Evolutionary conservation across 129 eudicot species (phyloP), one percentile per base, ranked within the genome.

Genomic region (Ambrosia trifida): DNA sequence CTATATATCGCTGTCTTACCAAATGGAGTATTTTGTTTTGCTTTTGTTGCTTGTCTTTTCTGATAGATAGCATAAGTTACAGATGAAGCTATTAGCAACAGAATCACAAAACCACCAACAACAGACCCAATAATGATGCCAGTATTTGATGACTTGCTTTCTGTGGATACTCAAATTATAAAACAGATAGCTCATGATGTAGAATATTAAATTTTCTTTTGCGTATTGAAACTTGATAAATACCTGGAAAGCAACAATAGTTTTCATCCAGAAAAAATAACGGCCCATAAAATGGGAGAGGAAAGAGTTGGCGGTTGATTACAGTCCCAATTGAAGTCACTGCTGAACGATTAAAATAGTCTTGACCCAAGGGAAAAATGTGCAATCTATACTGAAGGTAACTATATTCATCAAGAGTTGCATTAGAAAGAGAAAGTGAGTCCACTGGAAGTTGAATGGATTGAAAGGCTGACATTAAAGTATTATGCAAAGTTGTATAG

Each of bases 201-300:
- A 41, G 11, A 47, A 16, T 50, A 43, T 16, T 40, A 4, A 56
- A 38, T 5, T 62, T 5, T 46, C 2, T 40, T 46, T 58, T 2
- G 18, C 16, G 17, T 38, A 40, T 5, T n/a, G 0, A 36, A 46
- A 43, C 19, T 8, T 4, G 5, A 79, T 19, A 51, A 57, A 14
- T 80, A 95, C 99, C 99, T 84, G 83, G 67, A 66, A 84, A 83
- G 69, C 79, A 70, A 62, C 80, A 73, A 56, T 90, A 87, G 32
- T 24, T 63, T 40, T 82, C 87, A 56, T 82, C 81, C 43, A 81
- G 69, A 75, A 90, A 95, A 79, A 53, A 67, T 28, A 75, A 84
- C 2, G 99, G 97, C 8, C 99, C 97, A 68, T 70, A 90, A 61
- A 30, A 59, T 2, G 68, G 66, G 38, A 89, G 75, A 44, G 17